Percentiles rank a stretch among this genome's conserved stretches.
These are phyloP conservation scores for Zymoseptoria crescenta DNA, from an alignment of 2,329 filamentous ascomycete species.

Conservation along the genomic window DNA sequence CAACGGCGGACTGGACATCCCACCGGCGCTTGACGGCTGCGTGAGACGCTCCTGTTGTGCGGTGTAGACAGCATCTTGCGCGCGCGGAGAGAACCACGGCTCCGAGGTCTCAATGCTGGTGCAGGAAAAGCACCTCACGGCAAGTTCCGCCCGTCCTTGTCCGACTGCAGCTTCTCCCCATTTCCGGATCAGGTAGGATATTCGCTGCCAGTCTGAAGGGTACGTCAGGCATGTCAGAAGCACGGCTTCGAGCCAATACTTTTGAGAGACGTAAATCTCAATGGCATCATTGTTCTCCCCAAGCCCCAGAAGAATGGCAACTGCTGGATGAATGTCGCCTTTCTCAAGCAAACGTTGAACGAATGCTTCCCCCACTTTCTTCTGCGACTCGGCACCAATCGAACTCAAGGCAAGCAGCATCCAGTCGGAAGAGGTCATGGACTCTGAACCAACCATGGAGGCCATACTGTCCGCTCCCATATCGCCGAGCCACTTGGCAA, in stretches of 20 bases:
- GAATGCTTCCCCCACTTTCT: constrained; percentile 83
- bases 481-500: constrained; percentile 89
- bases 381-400: constrained; percentile 69
- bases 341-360: constrained; percentile 83
- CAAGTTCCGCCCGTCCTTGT: constrained; percentile 82
- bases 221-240: constrained; percentile 77
- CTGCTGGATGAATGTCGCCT: constrained; percentile 84
- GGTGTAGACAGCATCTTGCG: too few species aligned
- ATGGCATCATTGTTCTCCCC: constrained; percentile 91
- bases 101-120: constrained; percentile 78
- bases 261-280: constrained; percentile 89
- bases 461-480: constrained; percentile 73
- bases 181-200: constrained; percentile 78
- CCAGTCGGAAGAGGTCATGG: constrained; percentile 93
- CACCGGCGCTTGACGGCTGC: too few species aligned
- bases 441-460: constrained; percentile 64
- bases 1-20: too few species aligned
- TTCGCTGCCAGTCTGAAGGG: constrained; percentile 82
- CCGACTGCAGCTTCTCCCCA: constrained; percentile 92
- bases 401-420: constrained; percentile 89
- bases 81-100: too few species aligned
- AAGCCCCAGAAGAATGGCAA: constrained; percentile 85
- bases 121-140: constrained; percentile 88
- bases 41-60: too few species aligned
- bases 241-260: constrained; percentile 85